phyloP scores from a whole-genome alignment of 192 early-diverging fungal genomes.

The Neocallimastix lanati region DNA sequence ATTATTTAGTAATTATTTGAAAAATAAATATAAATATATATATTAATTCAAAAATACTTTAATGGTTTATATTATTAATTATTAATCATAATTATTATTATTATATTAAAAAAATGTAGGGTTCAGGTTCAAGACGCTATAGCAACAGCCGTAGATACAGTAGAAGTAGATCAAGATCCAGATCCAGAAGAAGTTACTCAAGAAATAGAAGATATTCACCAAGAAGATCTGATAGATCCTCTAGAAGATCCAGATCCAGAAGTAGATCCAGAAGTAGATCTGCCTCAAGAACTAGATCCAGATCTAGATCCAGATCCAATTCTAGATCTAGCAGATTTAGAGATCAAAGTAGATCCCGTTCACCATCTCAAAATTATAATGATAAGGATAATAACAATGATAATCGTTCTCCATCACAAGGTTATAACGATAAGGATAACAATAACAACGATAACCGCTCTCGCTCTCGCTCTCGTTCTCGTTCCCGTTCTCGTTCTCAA shows the following conservation, averaged over 20 bases:
- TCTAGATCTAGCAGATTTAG: background rate
- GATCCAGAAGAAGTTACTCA: background rate
- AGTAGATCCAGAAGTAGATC: background rate
- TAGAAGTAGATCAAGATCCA: background rate
- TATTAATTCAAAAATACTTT: no score
- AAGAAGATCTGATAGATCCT: background rate
- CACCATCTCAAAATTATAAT: background rate
- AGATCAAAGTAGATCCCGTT: background rate
- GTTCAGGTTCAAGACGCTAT: background rate
- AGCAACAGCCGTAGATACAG: background rate
- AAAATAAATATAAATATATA: no score
- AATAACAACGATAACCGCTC: background rate
- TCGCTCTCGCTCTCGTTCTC: no score
- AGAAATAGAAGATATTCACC: background rate
- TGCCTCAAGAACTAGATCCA: background rate
- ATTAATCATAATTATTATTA: no score
- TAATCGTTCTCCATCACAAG: no score
- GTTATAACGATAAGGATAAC: no score
- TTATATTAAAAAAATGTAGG: no score
- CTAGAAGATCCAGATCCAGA: background rate
- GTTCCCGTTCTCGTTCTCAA: background rate
- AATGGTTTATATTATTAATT: no score
- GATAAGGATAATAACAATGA: background rate
- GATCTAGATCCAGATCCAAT: background rate
- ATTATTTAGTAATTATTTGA: no score